A percentile compares a stretch with the other conserved stretches of the same genome.
Evolutionary conservation across 345 rosid genomes (phyloP).

Genomic region (Eucalyptus urophylla): DNA sequence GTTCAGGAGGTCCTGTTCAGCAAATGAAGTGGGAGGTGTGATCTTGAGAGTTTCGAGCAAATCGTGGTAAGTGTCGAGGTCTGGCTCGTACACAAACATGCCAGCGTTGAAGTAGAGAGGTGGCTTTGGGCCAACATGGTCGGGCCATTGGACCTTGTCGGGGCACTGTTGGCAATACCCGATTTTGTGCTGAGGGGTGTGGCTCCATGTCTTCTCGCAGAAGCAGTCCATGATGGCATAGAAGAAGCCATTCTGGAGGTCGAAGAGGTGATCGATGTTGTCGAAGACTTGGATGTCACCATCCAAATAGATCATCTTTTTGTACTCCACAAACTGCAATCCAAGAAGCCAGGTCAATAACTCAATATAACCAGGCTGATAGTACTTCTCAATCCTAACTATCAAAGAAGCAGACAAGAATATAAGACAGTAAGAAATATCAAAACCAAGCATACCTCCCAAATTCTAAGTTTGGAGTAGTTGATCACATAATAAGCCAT

Average conservation of each 20-base stretch:
- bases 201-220: conserved; percentile 35
- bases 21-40: conserved; percentile 32
- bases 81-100: conserved; percentile 28
- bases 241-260: conserved; percentile 7
- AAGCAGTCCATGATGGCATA: conserved; percentile 40
- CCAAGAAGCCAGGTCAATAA: background rate
- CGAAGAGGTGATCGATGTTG: conserved; percentile 24
- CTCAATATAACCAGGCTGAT: background rate
- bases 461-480: conserved; percentile 32
- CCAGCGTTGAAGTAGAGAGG: conserved; percentile 38
- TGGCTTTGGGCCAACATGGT: conserved; percentile 3
- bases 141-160: background rate
- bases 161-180: conserved; percentile 47
- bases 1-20: conserved; percentile 43
- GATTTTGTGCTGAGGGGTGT: conserved; percentile 16
- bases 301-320: conserved; percentile 22
- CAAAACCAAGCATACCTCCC: conserved; percentile 9
- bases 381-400: background rate
- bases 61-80: conserved; percentile 3
- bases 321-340: conserved; percentile 19
- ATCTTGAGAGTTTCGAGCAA: conserved; percentile 11
- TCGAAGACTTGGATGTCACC: conserved; percentile 27
- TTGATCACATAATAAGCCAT: conserved; percentile 13
- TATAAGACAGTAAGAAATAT: background rate
- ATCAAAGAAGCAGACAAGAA: background rate